phyloP scores from a whole-genome alignment of 78 protist genomes.

The Speleostelium caveatum region DNA sequence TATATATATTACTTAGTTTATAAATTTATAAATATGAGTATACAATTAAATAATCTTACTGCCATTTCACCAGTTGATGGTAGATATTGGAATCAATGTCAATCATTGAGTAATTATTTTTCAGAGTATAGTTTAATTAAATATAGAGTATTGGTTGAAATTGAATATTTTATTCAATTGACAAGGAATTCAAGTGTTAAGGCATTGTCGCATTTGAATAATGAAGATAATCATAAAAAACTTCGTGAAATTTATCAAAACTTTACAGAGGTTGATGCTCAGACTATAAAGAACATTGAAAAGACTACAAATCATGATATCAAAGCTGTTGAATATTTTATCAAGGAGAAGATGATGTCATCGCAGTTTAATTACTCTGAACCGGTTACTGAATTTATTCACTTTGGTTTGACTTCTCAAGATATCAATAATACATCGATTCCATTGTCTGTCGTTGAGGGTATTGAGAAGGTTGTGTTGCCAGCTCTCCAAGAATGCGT shows the following conservation, averaged over 20 bases:
- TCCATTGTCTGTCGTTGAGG: constrained; percentile 78
- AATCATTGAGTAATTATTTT: constrained; percentile 54
- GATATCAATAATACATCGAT: constrained; percentile 90
- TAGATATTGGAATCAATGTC: constrained; percentile 72
- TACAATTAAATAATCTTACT: constrained; percentile 58
- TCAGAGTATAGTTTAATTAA: constrained; percentile 82
- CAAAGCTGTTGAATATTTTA: constrained; percentile 91
- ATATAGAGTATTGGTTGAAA: constrained; percentile 82
- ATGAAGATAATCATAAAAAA: neutral
- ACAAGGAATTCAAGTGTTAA: constrained; percentile 34
- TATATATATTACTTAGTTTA: neutral
- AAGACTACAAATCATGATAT: constrained; percentile 91
- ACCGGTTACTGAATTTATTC: constrained; percentile 79
- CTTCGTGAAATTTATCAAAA: constrained; percentile 39
- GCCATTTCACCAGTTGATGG: constrained; percentile 87
- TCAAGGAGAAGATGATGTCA: constrained; percentile 66
- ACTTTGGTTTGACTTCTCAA: constrained; percentile 87
- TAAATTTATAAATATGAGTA: constrained; percentile 8
- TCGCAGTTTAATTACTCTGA: constrained; percentile 44
- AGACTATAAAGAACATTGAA: constrained; percentile 86
- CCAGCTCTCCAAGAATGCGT: constrained; percentile 26
- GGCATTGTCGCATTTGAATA: neutral
- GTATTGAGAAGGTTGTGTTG: constrained; percentile 17
- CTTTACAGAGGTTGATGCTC: constrained; percentile 73
- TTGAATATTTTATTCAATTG: constrained; percentile 55